phyloP scores from a whole-genome alignment of 2,329 filamentous ascomycete species.

The Nemania bipapillata region DNA sequence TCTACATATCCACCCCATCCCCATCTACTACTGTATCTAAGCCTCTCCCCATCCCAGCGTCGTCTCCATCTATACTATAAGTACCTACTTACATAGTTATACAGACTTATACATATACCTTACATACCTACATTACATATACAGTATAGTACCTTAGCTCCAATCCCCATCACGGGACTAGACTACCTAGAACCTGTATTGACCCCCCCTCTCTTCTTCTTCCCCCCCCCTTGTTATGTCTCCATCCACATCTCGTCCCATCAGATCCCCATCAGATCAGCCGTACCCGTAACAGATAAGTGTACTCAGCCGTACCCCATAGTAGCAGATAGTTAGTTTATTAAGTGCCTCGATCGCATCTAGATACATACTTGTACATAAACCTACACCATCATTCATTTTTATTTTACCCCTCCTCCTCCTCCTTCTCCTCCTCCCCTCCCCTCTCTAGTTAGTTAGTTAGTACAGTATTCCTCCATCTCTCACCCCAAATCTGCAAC shows the following conservation, averaged over 20 bases:
- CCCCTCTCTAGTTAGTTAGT: too few species aligned
- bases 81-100: conserved; percentile 26
- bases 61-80: background rate
- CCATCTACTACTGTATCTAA: background rate
- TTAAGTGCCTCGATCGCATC: background rate
- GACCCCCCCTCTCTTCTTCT: too few species aligned
- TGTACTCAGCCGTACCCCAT: background rate
- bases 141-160: too few species aligned
- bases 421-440: background rate
- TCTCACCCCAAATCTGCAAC: background rate
- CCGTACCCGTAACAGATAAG: background rate
- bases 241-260: conserved; percentile 4
- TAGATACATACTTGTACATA: too few species aligned
- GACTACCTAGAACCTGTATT: too few species aligned
- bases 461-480: too few species aligned
- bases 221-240: background rate
- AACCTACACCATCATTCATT: too few species aligned
- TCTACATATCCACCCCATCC: too few species aligned
- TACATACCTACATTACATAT: too few species aligned
- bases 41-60: too few species aligned
- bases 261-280: conserved; percentile 3
- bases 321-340: too few species aligned
- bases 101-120: background rate
- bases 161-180: too few species aligned
- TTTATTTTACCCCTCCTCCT: background rate